These are phyloP conservation scores for Ogataea thermomethanolica DNA, from an alignment of 805 yeast genomes.

Conservation along the genomic window DNA sequence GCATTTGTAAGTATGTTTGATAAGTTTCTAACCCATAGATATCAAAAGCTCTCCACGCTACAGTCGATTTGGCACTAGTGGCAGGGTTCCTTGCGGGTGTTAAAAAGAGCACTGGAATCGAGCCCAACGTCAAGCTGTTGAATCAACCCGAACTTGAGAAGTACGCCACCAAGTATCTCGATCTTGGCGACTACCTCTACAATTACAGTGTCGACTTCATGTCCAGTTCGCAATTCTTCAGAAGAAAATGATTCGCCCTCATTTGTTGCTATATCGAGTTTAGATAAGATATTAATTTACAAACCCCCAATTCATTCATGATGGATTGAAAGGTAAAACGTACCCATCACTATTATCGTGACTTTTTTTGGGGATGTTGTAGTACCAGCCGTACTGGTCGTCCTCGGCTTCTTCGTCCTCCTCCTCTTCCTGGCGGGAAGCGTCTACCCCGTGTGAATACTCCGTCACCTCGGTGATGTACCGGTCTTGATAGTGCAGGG, in stretches of 20 bases:
- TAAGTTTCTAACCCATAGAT: constrained; percentile 15
- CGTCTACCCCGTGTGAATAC: constrained; percentile 8
- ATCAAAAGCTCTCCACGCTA: constrained; percentile 52
- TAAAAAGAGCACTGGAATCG: constrained; percentile 67
- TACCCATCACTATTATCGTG: constrained; percentile 16
- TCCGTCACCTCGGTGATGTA: constrained; percentile 8
- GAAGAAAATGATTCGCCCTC: constrained; percentile 39
- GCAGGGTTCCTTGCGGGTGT: constrained; percentile 72
- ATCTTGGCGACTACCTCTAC: constrained; percentile 78
- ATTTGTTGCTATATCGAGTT: neutral
- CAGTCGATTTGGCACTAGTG: constrained; percentile 56
- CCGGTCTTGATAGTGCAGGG: constrained; percentile 38
- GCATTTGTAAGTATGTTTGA: constrained; percentile 11
- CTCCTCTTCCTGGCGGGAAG: constrained; percentile 19
- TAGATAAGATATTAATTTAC: neutral
- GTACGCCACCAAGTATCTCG: constrained; percentile 65
- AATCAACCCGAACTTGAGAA: constrained; percentile 44
- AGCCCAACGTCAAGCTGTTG: constrained; percentile 51
- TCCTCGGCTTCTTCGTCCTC: constrained; percentile 32
- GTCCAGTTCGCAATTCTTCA: constrained; percentile 72
- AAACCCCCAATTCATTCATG: constrained; percentile 10
- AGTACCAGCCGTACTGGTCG: constrained; percentile 34
- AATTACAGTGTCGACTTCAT: constrained; percentile 69
- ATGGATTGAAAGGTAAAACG: constrained; percentile 34
- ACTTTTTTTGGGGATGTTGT: constrained; percentile 25